Base-by-base conservation (phyloP, 2,329 filamentous ascomycete genomes). In the Bipolaris gigantea region DNA sequence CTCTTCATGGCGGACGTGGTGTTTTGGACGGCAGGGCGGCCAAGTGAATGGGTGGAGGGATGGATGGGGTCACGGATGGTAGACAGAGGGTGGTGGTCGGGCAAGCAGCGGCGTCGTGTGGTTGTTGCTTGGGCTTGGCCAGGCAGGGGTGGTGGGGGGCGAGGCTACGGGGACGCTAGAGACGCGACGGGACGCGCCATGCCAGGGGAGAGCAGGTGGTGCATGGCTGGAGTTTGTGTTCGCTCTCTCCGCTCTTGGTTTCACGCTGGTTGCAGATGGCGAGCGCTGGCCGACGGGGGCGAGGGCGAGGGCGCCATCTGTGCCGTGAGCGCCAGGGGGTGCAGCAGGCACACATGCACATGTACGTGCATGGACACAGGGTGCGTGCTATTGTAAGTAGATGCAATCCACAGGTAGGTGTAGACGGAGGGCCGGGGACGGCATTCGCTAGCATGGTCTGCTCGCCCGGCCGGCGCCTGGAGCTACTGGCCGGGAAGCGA, bases 401-500 rank as follows among this genome's bases (percentile, higher is more conserved):
- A 30, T 30, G 13, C 3, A 11, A 10, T 10, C 27, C 4, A 13
- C 13, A 30, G 27, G 10, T 30, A 30, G 27, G 10, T 13, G 10
- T 11, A 30, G 10, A 30, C 27, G 10, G 27, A 30, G 10, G 27
- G 9, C 27, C 3, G 27, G 13, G 10, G 27, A 13, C 27, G 27
- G 27, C 10, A 11, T 10, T 30, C 27, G 27, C 27, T 30, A 30
- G 27, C 27, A 30, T 30, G 10, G 27, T 10, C 27, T 19, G 19
- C 45, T 36, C n/a, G 25, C 25, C 18, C 38, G 34, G 27, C 27
- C 33, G 36, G 35, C 45, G 16, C 43, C 32, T 30, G 23, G 42
- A 18, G 50, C 50, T 34, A 53, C 50, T 41, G 50, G 50, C 50
- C 39, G 50, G 50, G 50, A 53, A 53, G 39, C 46, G 50, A 46